These are phyloP conservation scores for Yamadazyma dushanensis DNA, from an alignment of 1,139 yeast species.

Conservation along the genomic window DNA sequence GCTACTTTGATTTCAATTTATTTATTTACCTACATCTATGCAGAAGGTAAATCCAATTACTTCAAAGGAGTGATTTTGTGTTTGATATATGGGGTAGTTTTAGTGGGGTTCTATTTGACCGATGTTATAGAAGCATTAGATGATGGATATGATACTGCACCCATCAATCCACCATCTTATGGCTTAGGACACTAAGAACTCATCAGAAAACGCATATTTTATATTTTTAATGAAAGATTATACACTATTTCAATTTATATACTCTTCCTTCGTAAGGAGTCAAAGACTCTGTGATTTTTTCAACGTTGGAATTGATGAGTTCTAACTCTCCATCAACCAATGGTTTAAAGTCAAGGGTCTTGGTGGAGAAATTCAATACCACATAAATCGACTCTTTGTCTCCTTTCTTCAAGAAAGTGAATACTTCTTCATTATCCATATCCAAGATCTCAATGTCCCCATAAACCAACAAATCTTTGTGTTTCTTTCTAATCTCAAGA, in stretches of 20 bases:
- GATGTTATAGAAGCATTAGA: constrained; percentile 38
- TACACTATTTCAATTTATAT: too few relatives aligned
- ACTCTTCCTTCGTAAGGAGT: constrained; percentile 42
- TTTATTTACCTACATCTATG: constrained; percentile 88
- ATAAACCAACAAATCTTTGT: constrained; percentile 45
- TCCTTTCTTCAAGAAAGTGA: constrained; percentile 13
- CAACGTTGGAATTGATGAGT: constrained; percentile 30
- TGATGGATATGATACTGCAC: constrained; percentile 24
- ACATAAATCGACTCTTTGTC: constrained; percentile 29
- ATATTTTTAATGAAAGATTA: too few relatives aligned
- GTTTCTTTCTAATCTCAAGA: constrained; percentile 43
- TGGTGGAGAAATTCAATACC: constrained; percentile 46
- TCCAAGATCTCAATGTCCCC: constrained; percentile 46
- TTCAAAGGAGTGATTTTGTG: constrained; percentile 92
- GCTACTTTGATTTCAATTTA: constrained; percentile 86
- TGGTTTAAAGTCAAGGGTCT: constrained; percentile 27
- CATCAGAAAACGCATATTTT: too few relatives aligned
- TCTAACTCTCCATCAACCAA: constrained; percentile 24
- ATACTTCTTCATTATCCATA: constrained; percentile 13
- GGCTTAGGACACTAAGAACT: too few relatives aligned
- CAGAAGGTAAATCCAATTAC: constrained; percentile 95
- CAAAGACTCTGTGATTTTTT: constrained; percentile 22
- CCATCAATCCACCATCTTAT: neutral
- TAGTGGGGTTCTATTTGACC: constrained; percentile 80
- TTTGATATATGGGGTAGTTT: constrained; percentile 71